Evolutionary conservation across 2,329 filamentous ascomycete species (phyloP), one percentile per base, ranked within the genome.

Genomic region (Colletotrichum melonis): DNA sequence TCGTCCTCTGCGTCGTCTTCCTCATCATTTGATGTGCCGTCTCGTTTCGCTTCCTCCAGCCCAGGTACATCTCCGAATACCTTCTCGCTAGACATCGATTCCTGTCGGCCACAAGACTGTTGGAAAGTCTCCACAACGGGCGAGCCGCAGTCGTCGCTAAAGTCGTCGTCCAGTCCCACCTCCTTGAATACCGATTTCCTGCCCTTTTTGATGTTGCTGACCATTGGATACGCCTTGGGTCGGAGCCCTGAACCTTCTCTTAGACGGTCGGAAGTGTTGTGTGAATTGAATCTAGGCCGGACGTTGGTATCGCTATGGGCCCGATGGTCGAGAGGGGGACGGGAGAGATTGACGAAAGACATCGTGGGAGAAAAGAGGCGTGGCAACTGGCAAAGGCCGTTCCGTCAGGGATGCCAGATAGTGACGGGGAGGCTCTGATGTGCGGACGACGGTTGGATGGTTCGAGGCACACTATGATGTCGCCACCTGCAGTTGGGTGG

Each of bases 151-250:
- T 78, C 76, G n/a, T 79, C 77, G 49, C 55, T 72, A 28, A 76
- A 72, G 38, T 83, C 83, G 55, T 84, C 81, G 62, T 83, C 80
- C 24, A 89, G 77, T 5, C 87, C 88, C 54, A 86, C 78, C 78
- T 90, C 88, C 76, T 82, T 88, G 76, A 90, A 90, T 69, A 89
- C 81, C 26, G 88, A 89, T 75, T 82, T 85, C 62, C 88, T 84
- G 55, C 84, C 86, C 77, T 88, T 89, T 74, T 80, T 82, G 60
- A 88, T 85, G 69, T 85, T 88, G 76, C 82, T 82, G 54, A 76
- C 76, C 81, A 86, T 85, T 32, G 81, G 79, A 75, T 87, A 84
- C 1, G 81, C 77, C 59, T 81, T 82, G 12, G 82, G 79, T 64
- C 80, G 76, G 14, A 84, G 80, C 42, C 78, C 78, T n/a, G 83